A percentile compares a stretch with the other conserved stretches of the same genome.
phyloP scores from a whole-genome alignment of 345 rosid genomes.

The Tarenaya hassleriana region DNA sequence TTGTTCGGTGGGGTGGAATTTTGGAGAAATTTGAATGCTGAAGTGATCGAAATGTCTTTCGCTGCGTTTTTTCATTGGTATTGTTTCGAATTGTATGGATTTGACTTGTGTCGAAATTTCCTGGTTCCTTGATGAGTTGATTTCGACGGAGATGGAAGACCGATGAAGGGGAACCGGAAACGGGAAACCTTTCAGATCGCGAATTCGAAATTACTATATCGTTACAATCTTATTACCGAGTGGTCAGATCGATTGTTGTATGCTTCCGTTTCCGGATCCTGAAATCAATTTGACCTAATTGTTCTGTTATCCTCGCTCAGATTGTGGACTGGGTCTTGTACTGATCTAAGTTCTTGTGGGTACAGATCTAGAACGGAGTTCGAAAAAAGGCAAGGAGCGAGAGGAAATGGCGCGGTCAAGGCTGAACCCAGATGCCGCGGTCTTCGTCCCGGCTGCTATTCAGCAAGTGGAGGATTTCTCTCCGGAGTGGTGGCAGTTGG shows the following conservation, averaged over 20 bases:
- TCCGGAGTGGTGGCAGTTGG: conserved; percentile 92
- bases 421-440: conserved; percentile 79
- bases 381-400: neutral
- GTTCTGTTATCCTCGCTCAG: neutral
- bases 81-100: neutral
- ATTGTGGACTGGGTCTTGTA: neutral
- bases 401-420: conserved; percentile 68
- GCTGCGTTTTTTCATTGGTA: conserved; percentile 3
- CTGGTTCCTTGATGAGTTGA: neutral
- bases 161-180: neutral
- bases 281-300: neutral
- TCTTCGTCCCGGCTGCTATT: conserved; percentile 76
- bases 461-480: conserved; percentile 87
- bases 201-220: neutral
- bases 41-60: conserved; percentile 19
- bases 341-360: neutral
- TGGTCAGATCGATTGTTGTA: neutral
- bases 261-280: conserved; percentile 7
- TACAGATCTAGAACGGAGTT: conserved; percentile 19
- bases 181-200: conserved; percentile 19
- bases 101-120: neutral
- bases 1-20: neutral
- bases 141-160: neutral
- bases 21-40: neutral
- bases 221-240: neutral